Evolutionary conservation across 352 stramenopile genomes (phyloP), one percentile per base, ranked within the genome.

Genomic region (Pythium chondricola): DNA sequence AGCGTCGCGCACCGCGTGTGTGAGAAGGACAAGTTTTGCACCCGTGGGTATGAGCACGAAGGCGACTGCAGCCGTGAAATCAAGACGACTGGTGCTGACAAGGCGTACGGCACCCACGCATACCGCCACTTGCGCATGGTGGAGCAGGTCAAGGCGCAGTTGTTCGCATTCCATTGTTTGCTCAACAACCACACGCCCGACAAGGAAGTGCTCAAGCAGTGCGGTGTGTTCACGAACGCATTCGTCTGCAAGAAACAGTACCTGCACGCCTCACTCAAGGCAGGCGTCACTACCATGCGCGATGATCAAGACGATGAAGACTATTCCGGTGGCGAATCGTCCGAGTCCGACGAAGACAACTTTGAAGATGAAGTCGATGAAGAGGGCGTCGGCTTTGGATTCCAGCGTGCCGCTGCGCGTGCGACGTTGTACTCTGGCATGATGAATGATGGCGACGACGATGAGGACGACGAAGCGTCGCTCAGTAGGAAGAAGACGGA

Each of bases 81-180:
- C 17, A 81, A 85, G 43, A 54, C 63, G 6, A n/a, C n/a, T n/a
- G n/a, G n/a, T n/a, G 20, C 84, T n/a, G 70, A 83, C 50, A 80
- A 81, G 21, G 55, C 66, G 1, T 92, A 92, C 38, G 83, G 83
- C 13, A 91, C 67, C 20, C 57, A 52, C 3, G 71, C 68, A 8
- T 92, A 88, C 41, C 67, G 74, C 17, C 64, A 74, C 14, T 58
- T 90, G 32, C 70, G 83, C 10, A 91, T 93, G 79, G 66, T 85
- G 22, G 82, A 93, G 48, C 84, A 95, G 52, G 70, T 95, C 21
- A 92, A 92, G 47, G 82, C 82, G 20, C 84, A 95, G 48, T 56
- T 95, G 4, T 95, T 91, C 27, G 84, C 84, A 1, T 93, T 95
- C 41, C 82, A 93, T 61, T 93, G 80, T 45, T 58, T 95, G 25